These are phyloP conservation scores for Fraxinus pennsylvanica DNA, from an alignment of 257 asterid genomes.

Conservation along the genomic window DNA sequence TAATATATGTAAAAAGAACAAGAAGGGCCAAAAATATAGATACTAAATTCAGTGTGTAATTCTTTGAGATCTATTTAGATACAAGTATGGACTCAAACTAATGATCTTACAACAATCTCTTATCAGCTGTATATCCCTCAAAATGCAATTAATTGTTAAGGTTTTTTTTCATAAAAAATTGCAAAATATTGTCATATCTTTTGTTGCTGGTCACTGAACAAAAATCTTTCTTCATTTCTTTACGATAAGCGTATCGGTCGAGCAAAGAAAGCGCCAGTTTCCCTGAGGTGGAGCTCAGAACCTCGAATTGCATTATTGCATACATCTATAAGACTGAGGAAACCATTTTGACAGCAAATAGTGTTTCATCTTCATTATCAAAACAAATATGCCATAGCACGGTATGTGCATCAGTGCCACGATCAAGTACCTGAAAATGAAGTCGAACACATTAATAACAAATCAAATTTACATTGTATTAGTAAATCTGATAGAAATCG, in stretches of 20 bases:
- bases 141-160: slow-evolving; percentile 18
- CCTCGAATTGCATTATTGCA: slow-evolving; percentile 21
- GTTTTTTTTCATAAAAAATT: background rate
- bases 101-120: slow-evolving; percentile 19
- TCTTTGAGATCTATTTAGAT: slow-evolving; percentile 29
- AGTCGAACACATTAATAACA: background rate
- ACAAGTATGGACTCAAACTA: slow-evolving; percentile 35
- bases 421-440: slow-evolving; percentile 64
- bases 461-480: background rate
- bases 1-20: no score
- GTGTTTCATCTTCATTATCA: slow-evolving; percentile 75
- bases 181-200: background rate
- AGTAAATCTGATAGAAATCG: background rate
- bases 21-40: background rate
- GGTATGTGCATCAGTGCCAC: slow-evolving; percentile 94
- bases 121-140: slow-evolving; percentile 33
- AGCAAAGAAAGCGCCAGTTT: background rate
- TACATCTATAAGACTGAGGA: slow-evolving; percentile 63
- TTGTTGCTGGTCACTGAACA: slow-evolving; percentile 2
- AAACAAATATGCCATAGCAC: slow-evolving; percentile 69
- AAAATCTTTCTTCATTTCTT: background rate
- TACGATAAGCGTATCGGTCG: background rate
- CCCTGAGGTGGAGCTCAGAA: slow-evolving; percentile 25
- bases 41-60: background rate
- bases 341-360: slow-evolving; percentile 67